Evolutionary conservation across 257 asterid genomes (phyloP), one percentile per base, ranked within the genome.

Genomic region (Fraxinus quadrangulata): DNA sequence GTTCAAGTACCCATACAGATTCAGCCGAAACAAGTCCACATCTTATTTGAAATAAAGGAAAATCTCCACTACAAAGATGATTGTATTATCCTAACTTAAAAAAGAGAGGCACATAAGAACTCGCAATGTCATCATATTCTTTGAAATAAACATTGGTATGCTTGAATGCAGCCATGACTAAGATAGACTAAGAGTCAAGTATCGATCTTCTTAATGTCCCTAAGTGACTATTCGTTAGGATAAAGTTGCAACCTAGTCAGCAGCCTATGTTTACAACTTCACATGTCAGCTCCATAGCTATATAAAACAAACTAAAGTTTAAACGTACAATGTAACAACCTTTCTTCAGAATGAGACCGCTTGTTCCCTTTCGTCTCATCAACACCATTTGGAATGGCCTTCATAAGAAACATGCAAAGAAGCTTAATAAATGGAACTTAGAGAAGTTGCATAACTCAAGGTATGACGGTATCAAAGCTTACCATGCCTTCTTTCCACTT

Each of bases 401-500:
- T 82, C 89, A 90, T 73, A 75, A 80, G 47, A 47, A 82, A 76
- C n/a, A 59, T 4, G 47, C 63, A 76, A 81, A 79, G 51, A 70
- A 67, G 70, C 23, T 80, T 45, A 82, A 80, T 79, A 75, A 36
- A 75, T 26, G 73, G 56, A 59, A 79, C 67, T 54, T 31, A 71
- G 63, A 73, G 54, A 78, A 23, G 14, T 37, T 21, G 67, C 31
- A 66, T 17, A 11, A 49, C 28, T 45, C 75, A 77, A 82, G 67
- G 42, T 63, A 72, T 26, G n/a, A 51, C n/a, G 65, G 73, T 5
- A 23, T 33, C 39, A 77, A 70, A 78, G 51, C 93, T 87, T 83
- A 96, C 98, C 95, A 77, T 87, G 88, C 96, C 98, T 74, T 93
- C 95, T 84, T 88, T 96, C 99, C 99, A 96, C 76, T 89, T 91